Evolutionary conservation across 768 basidiomycete genomes (phyloP).

Genomic region (Obba rivulosa): DNA sequence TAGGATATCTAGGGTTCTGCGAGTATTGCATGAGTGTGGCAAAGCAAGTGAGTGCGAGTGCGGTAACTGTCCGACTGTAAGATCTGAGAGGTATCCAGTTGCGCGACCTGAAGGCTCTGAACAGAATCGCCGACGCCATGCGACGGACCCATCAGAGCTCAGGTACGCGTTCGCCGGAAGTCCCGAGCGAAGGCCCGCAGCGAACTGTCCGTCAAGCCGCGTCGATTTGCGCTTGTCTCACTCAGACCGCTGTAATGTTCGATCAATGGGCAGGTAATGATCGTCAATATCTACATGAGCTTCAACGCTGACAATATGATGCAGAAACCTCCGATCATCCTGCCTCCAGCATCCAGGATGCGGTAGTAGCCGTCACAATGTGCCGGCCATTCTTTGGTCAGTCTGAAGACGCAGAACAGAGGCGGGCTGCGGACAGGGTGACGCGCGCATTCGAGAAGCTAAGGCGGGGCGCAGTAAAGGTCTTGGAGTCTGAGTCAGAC

Average conservation of each 20-base stretch:
- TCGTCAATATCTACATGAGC: background rate
- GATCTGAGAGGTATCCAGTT: constrained; percentile 1
- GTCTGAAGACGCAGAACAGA: constrained; percentile 28
- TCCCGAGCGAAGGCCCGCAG: no score
- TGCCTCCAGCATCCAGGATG: constrained; percentile 3
- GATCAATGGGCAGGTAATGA: constrained; percentile 26
- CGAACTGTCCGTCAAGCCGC: background rate
- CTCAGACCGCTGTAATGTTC: constrained; percentile 38
- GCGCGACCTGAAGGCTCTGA: constrained; percentile 28
- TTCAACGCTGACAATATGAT: background rate
- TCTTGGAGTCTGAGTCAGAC: constrained; percentile 32
- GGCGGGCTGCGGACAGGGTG: constrained; percentile 44
- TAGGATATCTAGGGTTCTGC: constrained; percentile 56
- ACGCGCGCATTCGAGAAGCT: constrained; percentile 57
- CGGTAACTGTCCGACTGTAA: no score
- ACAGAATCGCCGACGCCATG: constrained; percentile 42
- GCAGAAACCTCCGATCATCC: constrained; percentile 6
- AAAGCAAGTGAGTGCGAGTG: constrained; percentile 41
- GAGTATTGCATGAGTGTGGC: constrained; percentile 71
- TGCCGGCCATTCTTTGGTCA: constrained; percentile 7
- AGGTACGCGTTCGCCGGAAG: constrained; percentile 10
- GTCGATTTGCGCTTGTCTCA: constrained; percentile 36
- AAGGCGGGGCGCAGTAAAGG: constrained; percentile 43
- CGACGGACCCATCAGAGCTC: constrained; percentile 5
- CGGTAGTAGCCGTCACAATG: constrained; percentile 1